Conservation (phyloP, 1,284 basidiomycete genomes). For the Sphagnurus paluster region DNA sequence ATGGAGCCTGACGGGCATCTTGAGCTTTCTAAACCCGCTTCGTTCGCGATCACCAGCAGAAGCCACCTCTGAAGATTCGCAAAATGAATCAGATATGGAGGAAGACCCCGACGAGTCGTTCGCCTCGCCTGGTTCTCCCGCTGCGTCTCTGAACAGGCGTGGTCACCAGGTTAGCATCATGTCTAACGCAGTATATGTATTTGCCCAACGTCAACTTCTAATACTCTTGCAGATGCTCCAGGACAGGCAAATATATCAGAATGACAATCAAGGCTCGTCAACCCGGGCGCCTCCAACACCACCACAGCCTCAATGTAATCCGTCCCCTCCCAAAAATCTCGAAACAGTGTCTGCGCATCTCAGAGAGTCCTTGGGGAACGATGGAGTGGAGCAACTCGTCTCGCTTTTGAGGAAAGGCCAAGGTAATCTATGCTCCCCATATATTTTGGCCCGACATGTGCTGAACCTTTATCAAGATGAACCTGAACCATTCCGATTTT, state of each 20-base stretch:
- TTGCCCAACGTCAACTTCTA: not conserved
- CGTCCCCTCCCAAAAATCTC: slow-evolving; percentile 40
- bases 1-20: slow-evolving; percentile 51
- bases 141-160: slow-evolving; percentile 28
- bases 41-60: slow-evolving; percentile 24
- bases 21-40: slow-evolving; percentile 50
- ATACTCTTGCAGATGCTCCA: slow-evolving; percentile 6
- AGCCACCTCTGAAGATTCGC: slow-evolving; percentile 7
- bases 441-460: not conserved
- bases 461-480: slow-evolving; percentile 24
- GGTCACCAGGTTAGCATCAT: slow-evolving; percentile 31
- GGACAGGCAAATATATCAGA: slow-evolving; percentile 2
- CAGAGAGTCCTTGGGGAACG: slow-evolving; percentile 11
- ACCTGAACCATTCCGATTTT: slow-evolving; percentile 61
- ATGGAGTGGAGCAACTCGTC: slow-evolving; percentile 48
- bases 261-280: slow-evolving; percentile 2
- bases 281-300: not conserved
- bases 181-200: too few species aligned
- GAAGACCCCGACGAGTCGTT: slow-evolving; percentile 16
- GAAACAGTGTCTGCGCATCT: slow-evolving; percentile 29
- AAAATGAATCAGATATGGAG: slow-evolving; percentile 6
- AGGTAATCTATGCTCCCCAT: slow-evolving; percentile 22
- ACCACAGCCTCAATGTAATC: slow-evolving; percentile 8
- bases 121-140: slow-evolving; percentile 10
- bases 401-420: slow-evolving; percentile 41